These are phyloP conservation scores for Aspergillus oerlinghausenensis DNA, from an alignment of 2,329 filamentous ascomycete genomes.

Conservation along the genomic window DNA sequence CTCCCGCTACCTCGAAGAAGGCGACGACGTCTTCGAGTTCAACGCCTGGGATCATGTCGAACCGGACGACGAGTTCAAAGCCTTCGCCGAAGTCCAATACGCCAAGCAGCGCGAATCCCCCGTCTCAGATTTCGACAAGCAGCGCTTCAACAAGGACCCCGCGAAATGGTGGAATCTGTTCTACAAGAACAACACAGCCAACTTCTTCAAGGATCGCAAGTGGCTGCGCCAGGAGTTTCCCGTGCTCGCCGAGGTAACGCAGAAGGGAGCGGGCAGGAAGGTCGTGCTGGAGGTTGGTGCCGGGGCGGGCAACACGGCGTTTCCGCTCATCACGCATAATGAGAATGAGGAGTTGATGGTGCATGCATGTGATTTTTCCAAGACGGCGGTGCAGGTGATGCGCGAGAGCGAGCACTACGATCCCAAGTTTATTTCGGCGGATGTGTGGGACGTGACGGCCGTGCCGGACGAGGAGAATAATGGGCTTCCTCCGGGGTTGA, in stretches of 20 bases:
- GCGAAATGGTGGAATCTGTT: constrained; percentile 98
- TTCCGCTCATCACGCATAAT: constrained; percentile 81
- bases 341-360: constrained; percentile 76
- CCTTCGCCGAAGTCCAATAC: constrained; percentile 81
- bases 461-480: constrained; percentile 46
- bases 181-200: constrained; percentile 94
- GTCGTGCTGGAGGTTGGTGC: constrained; percentile 87
- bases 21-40: constrained; percentile 91
- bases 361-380: constrained; percentile 94
- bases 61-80: constrained; percentile 81
- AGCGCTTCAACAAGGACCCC: constrained; percentile 81
- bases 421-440: constrained; percentile 68
- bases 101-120: constrained; percentile 77
- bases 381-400: constrained; percentile 91
- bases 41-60: constrained; percentile 99
- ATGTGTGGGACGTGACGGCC: constrained; percentile 88
- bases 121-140: constrained; percentile 89
- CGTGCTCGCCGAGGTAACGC: constrained; percentile 70
- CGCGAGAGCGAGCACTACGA: constrained; percentile 73
- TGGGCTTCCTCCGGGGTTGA: constrained; percentile 67
- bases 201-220: constrained; percentile 98
- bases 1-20: constrained; percentile 74
- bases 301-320: constrained; percentile 93
- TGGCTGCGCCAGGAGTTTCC: constrained; percentile 97
- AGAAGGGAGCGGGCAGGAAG: constrained; percentile 62